Base-by-base conservation (phyloP, 441 rosid genomes). In the Corymbia citriodora region DNA sequence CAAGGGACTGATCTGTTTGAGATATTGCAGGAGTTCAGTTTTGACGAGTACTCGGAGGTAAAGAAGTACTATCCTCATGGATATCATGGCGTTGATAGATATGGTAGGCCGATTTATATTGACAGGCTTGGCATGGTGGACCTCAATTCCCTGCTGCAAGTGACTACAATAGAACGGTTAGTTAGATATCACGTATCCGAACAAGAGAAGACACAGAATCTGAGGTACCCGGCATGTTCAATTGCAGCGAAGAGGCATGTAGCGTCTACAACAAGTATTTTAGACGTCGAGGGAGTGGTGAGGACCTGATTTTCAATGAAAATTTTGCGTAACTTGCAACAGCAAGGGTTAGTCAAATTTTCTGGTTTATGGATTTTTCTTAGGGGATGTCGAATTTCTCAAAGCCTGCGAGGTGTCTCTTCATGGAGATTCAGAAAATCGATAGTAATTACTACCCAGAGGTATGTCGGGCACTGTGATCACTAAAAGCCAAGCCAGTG, bases 361-460 rank as follows among this genome's bases (percentile, higher is more conserved):
- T 89, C 55, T 49, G 55, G 53, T 90, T 36, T 89, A 48, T 10
- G 88, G 59, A 72, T 57, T 91, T 90, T 92, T 90, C 63, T 53
- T 87, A 95, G 96, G 96, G 96, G 88, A 93, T 94, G 96, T 92
- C 94, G 53, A 95, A 94, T 90, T 96, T 95, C 94, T 94, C 96
- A 33, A 96, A 94, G 93, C 93, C 97, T n/a, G 96, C 96, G 7
- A 94, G 96, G 90, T 89, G 90, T 82, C 91, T 96, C 59, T 94
- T 96, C 90, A 90, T 94, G 95, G 96, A 95, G 92, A 93, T 96
- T 92, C 96, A 93, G 94, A 96, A 93, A 92, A 93, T 96, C 59
- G 96, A 94, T 53, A 94, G 97, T 94, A 93, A 89, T 89, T 95
- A 96, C 94, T 96, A 95, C 68, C 97, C 97, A 27, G 97, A 96